Evolutionary conservation across 768 basidiomycete species (phyloP).

Genomic region (Kwoniella sp.): DNA sequence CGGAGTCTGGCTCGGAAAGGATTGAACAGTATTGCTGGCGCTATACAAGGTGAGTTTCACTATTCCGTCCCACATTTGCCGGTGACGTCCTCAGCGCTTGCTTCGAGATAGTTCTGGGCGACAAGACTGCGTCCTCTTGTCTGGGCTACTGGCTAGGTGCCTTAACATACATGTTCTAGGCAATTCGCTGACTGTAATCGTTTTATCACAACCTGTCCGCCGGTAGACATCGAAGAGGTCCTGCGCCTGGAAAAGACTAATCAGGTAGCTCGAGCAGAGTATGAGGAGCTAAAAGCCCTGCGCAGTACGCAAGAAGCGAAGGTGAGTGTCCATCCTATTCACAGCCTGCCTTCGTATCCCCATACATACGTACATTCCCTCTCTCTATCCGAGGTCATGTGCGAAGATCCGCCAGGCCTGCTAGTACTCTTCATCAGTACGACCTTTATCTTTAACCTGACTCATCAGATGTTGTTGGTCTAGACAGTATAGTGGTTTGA

Average conservation of each 20-base stretch:
- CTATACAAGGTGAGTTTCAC: conserved; percentile 64
- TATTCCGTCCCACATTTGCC: not conserved
- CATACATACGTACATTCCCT: too few relatives aligned
- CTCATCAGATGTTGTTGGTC: too few relatives aligned
- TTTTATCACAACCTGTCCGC: not conserved
- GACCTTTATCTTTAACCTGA: too few relatives aligned
- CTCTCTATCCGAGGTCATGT: too few relatives aligned
- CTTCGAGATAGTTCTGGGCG: too few relatives aligned
- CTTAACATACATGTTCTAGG: too few relatives aligned
- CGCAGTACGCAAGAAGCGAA: conserved; percentile 29
- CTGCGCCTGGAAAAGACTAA: conserved; percentile 69
- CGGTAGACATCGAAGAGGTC: conserved; percentile 67
- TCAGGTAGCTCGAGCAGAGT: conserved; percentile 66
- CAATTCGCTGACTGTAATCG: too few relatives aligned
- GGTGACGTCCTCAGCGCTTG: too few relatives aligned
- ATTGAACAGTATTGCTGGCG: conserved; percentile 64
- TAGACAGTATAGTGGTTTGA: not conserved
- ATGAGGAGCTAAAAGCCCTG: conserved; percentile 60
- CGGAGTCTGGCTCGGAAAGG: conserved; percentile 72
- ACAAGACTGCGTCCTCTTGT: too few relatives aligned
- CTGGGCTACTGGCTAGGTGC: too few relatives aligned
- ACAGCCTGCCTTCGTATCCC: not conserved
- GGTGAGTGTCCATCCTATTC: conserved; percentile 7
- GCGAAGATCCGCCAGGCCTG: not conserved
- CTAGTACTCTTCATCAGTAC: too few relatives aligned